Base-by-base conservation (phyloP, 768 basidiomycete species). In the Trametes maxima region DNA sequence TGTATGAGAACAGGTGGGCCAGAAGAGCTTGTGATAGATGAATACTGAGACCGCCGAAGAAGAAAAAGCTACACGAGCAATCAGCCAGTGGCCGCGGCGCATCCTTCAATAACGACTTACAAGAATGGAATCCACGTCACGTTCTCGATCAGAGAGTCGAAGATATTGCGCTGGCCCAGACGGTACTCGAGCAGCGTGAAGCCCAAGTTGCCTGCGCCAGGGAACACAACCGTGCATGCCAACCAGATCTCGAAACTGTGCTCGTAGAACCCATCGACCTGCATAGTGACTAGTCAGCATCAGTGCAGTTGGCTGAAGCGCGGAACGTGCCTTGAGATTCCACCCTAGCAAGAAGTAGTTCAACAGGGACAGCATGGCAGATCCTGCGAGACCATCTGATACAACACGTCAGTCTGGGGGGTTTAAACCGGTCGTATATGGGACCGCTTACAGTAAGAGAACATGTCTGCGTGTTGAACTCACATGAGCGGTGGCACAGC, bases 171-270 rank as follows among this genome's bases (percentile, higher is more conserved):
- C 22, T 80, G 77, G 11, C 87, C 86, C 17, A 89, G 76, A 6
- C 86, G 83, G 69, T 89, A 88, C 70, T 90, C 87, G n/a, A 87
- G 79, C 24, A 89, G 71, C n/a, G 87, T 87, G 73, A 79, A 89
- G 0, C 84, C 83, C 35, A 88, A 52, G 63, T 92, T 91, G 36
- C 88, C 87, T 0, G 85, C 80, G 43, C 82, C 83, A 3, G 88
- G 87, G 77, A 87, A 79, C 46, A 91, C 84, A 54, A 89, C 81
- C 7, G 83, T 85, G 68, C 87, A 87, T 1, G 89, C 86, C 14
- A 92, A 76, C 80, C 86, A 88, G 62, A 91, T 85, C 71, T 90
- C 85, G 69, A 87, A 88, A 65, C 81, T 83, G 70, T 86, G 84
- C 75, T 85, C 75, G 75, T 88, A 91, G 72, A 79, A 90, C 0